Percentiles rank a stretch among this genome's conserved stretches.
Evolutionary conservation across 2,329 filamentous ascomycete species (phyloP).

Genomic region (Celoporthe dispersa): DNA sequence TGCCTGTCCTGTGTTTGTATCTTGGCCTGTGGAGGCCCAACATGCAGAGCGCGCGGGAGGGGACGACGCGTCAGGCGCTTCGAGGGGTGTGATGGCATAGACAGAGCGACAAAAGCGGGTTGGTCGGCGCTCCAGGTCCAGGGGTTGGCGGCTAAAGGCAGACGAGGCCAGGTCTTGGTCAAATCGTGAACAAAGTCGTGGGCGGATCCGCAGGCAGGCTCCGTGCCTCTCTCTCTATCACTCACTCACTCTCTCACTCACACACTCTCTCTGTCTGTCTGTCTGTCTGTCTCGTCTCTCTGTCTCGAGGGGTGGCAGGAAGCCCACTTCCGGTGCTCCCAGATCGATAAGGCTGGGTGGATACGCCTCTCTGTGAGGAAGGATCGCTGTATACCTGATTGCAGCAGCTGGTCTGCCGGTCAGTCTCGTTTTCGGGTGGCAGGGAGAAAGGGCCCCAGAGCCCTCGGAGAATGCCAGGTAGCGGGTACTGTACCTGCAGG

Average conservation of each 20-base stretch:
- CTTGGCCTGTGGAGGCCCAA: background rate
- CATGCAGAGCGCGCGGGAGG: background rate
- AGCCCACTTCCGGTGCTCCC: background rate
- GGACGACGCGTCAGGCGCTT: constrained; percentile 12
- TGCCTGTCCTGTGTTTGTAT: background rate
- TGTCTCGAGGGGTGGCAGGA: background rate
- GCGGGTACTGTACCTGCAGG: constrained; percentile 9
- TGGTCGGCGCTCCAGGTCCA: constrained; percentile 17
- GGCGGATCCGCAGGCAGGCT: background rate
- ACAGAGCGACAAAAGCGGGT: constrained; percentile 13
- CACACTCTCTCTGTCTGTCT: background rate
- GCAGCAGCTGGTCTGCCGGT: background rate
- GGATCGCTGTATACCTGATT: background rate
- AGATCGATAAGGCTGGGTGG: background rate
- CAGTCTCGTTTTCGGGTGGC: background rate
- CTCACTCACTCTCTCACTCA: background rate
- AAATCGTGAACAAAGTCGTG: background rate
- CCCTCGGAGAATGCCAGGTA: background rate
- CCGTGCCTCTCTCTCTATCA: background rate
- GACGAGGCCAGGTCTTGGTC: background rate
- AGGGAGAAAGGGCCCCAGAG: background rate
- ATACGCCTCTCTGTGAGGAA: background rate
- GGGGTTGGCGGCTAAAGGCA: background rate
- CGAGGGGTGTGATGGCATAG: background rate
- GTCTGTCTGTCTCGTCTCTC: background rate